These are phyloP conservation scores for Pyrenochaeta sp. DNA, from an alignment of 2,329 filamentous ascomycete species.

Conservation along the genomic window DNA sequence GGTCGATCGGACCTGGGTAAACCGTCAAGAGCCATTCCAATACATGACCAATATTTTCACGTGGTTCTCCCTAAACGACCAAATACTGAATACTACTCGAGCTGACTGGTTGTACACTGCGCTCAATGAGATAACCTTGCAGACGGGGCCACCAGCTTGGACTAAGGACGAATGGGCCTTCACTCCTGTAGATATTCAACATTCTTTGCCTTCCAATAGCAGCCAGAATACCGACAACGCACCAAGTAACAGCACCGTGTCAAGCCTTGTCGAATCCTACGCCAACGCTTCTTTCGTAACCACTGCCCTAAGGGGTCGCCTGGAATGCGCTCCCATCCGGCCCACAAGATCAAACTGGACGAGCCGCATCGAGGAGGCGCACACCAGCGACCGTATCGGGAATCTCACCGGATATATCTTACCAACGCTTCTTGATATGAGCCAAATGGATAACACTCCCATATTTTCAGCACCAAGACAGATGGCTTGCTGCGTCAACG, in stretches of 20 bases:
- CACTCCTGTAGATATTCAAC: slow-evolving; percentile 4
- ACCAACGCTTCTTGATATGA: background rate
- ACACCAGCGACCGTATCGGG: background rate
- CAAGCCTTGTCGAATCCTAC: background rate
- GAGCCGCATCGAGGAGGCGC: background rate
- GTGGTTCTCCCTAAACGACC: background rate
- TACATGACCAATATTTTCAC: background rate
- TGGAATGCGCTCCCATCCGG: background rate
- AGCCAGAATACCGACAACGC: background rate
- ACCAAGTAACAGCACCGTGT: background rate
- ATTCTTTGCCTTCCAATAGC: background rate
- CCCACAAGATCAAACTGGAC: background rate
- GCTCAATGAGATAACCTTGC: slow-evolving; percentile 8
- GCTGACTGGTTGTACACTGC: slow-evolving; percentile 14
- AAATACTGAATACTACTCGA: background rate
- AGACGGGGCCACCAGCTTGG: slow-evolving; percentile 4
- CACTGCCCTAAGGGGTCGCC: slow-evolving; percentile 2
- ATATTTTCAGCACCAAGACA: background rate
- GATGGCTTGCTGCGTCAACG: slow-evolving; percentile 10
- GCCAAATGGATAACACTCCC: background rate
- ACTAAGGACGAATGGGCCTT: slow-evolving; percentile 13
- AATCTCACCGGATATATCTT: slow-evolving; percentile 1
- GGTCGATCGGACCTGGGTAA: background rate
- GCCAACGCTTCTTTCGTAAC: slow-evolving; percentile 5
- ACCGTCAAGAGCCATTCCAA: slow-evolving; percentile 6